Evolutionary conservation across 2,329 filamentous ascomycete species (phyloP).

Genomic region (Aspergillus amoenus): DNA sequence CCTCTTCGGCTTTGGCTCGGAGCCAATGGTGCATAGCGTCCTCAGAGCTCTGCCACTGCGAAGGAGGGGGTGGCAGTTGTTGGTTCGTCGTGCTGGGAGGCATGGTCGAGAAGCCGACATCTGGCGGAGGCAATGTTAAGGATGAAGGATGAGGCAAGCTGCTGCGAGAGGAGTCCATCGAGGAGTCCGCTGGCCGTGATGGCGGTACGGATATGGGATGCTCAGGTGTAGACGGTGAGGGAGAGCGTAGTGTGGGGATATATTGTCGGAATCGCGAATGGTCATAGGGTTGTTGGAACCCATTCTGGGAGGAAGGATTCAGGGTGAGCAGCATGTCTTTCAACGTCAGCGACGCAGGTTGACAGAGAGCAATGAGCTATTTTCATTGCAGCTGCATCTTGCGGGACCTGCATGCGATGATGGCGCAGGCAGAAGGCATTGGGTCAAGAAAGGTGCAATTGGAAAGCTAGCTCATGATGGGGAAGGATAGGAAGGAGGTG

Average conservation of each 20-base stretch:
- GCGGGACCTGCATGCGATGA: slow-evolving; percentile 1
- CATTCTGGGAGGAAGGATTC: slow-evolving; percentile 49
- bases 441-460: background rate
- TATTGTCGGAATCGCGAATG: slow-evolving; percentile 44
- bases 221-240: slow-evolving; percentile 36
- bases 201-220: slow-evolving; percentile 29
- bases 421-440: slow-evolving; percentile 2
- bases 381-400: slow-evolving; percentile 12
- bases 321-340: slow-evolving; percentile 52
- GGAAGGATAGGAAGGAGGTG: background rate
- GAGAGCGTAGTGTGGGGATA: slow-evolving; percentile 39
- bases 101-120: slow-evolving; percentile 24
- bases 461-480: background rate
- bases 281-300: slow-evolving; percentile 50
- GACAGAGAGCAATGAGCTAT: slow-evolving; percentile 7
- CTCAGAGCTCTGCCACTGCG: slow-evolving; percentile 66
- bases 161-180: slow-evolving; percentile 69
- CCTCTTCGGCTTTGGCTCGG: slow-evolving; percentile 69
- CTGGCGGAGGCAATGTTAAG: slow-evolving; percentile 57
- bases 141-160: slow-evolving; percentile 68
- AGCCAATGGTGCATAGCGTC: slow-evolving; percentile 73
- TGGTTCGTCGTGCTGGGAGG: slow-evolving; percentile 49
- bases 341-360: background rate
- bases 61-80: slow-evolving; percentile 60
- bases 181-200: slow-evolving; percentile 45